Conservation (phyloP, 2,329 filamentous ascomycete species). For the Pseudogymnoascus destructans region DNA sequence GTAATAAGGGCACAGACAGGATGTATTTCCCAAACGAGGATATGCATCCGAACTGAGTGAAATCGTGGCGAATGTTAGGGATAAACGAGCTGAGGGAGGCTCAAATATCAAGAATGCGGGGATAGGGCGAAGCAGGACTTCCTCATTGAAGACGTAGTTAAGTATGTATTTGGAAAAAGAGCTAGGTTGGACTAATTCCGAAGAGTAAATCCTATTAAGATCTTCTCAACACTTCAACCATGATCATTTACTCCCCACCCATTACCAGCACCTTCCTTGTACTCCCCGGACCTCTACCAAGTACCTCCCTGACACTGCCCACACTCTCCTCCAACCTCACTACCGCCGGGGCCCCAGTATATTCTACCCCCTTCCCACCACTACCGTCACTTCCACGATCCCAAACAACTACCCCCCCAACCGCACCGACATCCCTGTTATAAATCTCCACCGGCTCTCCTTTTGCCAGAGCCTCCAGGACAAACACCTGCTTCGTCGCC, state of each 20-base stretch:
- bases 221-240: no score
- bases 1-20: neutral
- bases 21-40: neutral
- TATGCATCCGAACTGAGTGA: neutral
- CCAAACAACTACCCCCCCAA: constrained; percentile 38
- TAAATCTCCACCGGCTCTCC: constrained; percentile 35
- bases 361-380: constrained; percentile 13
- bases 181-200: neutral
- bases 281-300: constrained; percentile 28
- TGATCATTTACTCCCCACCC: neutral
- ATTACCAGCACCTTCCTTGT: constrained; percentile 18
- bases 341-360: constrained; percentile 4
- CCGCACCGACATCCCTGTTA: constrained; percentile 39
- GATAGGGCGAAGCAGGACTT: neutral
- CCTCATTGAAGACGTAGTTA: neutral
- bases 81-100: neutral
- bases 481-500: constrained; percentile 29
- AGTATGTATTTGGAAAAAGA: neutral
- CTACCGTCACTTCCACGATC: constrained; percentile 31
- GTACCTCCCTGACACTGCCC: constrained; percentile 24
- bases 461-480: neutral
- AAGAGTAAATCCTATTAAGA: neutral
- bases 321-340: constrained; percentile 10
- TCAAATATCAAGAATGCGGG: neutral
- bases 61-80: neutral